Evolutionary conservation across 345 rosid species (phyloP).

Genomic region (Corchorus olitorius): DNA sequence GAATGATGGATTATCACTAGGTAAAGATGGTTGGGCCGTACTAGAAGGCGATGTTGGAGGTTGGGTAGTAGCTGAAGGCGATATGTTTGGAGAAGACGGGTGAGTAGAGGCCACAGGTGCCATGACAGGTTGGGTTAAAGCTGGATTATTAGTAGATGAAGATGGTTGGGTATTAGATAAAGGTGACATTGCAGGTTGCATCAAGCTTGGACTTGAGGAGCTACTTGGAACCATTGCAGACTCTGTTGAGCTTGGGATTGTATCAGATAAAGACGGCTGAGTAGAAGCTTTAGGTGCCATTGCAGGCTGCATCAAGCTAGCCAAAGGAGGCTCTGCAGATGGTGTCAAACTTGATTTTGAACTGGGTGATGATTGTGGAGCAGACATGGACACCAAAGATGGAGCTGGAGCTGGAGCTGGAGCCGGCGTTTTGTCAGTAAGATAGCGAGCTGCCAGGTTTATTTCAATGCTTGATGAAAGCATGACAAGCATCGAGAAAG

Average conservation of each 20-base stretch:
- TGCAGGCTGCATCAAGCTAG: not conserved
- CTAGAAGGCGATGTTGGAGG: not conserved
- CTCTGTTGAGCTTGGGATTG: not conserved
- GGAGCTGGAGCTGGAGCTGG: slow-evolving; percentile 8
- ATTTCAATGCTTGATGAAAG: not conserved
- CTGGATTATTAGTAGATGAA: not conserved
- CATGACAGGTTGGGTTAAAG: not conserved
- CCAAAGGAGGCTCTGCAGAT: not conserved
- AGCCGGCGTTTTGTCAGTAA: not conserved
- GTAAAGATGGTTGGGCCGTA: not conserved
- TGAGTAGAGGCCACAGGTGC: not conserved
- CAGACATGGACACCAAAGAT: not conserved
- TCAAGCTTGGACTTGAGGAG: not conserved
- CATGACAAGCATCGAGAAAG: not conserved
- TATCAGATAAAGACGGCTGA: not conserved
- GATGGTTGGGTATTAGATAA: not conserved
- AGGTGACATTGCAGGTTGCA: not conserved
- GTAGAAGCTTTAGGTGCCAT: not conserved
- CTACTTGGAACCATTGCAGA: not conserved
- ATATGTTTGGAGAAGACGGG: not conserved
- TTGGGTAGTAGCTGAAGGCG: not conserved
- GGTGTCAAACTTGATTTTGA: not conserved
- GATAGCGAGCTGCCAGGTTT: not conserved
- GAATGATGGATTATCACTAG: not conserved
- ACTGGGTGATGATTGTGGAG: not conserved